A percentile compares a stretch with the other conserved stretches of the same genome.
Conservation (phyloP, 2,329 filamentous ascomycete genomes). For the Gnomoniopsis sp. region DNA sequence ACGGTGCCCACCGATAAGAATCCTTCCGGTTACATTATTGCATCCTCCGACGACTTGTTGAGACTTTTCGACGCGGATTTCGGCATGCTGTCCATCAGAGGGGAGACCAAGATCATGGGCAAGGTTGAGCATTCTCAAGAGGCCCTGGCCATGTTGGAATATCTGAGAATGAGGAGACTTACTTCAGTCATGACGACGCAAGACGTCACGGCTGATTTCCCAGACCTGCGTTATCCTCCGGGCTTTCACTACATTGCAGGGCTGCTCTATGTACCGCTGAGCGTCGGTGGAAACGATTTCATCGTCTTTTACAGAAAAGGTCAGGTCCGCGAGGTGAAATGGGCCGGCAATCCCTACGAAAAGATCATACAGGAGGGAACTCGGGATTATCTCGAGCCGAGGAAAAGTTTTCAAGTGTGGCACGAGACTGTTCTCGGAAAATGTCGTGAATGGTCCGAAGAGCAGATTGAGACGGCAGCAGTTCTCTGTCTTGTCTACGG, state of each 20-base stretch:
- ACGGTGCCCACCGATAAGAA: conserved; percentile 77
- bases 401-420: conserved; percentile 78
- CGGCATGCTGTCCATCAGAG: conserved; percentile 76
- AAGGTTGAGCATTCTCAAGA: conserved; percentile 74
- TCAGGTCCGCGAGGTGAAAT: conserved; percentile 73
- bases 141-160: conserved; percentile 79
- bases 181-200: conserved; percentile 75
- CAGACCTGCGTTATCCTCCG: conserved; percentile 73
- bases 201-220: conserved; percentile 73
- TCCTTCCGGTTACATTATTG: conserved; percentile 85
- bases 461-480: conserved; percentile 84
- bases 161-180: conserved; percentile 71
- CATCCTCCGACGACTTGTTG: conserved; percentile 80
- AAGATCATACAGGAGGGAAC: conserved; percentile 72
- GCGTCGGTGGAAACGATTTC: conserved; percentile 72
- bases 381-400: conserved; percentile 70
- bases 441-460: conserved; percentile 83
- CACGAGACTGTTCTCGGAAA: conserved; percentile 77
- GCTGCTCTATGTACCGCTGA: conserved; percentile 77
- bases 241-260: conserved; percentile 78
- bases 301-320: conserved; percentile 87
- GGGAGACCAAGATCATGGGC: conserved; percentile 86
- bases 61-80: conserved; percentile 86
- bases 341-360: conserved; percentile 84
- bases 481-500: conserved; percentile 86